Percentiles rank a stretch among this genome's conserved stretches.
phyloP scores from a whole-genome alignment of 2,329 filamentous ascomycete species.

The Lachnellula subtilissima region DNA sequence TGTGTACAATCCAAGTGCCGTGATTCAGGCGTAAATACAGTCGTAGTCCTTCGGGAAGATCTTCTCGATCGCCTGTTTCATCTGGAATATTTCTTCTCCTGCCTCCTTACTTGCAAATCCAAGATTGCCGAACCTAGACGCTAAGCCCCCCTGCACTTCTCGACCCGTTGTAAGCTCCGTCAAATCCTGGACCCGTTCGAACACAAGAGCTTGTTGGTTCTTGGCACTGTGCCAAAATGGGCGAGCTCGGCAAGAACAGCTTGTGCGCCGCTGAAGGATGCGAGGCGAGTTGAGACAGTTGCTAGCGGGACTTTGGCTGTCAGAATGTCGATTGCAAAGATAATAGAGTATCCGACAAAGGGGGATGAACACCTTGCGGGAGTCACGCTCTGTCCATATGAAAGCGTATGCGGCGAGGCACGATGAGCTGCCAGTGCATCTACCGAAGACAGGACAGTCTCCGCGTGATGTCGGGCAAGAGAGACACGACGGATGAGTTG shows the following conservation, averaged over 20 bases:
- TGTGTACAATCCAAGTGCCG: not conserved
- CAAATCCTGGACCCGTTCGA: conserved; percentile 22
- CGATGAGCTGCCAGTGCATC: conserved; percentile 38
- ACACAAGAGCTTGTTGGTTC: conserved; percentile 35
- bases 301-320: conserved; percentile 53
- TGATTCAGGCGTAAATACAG: conserved; percentile 24
- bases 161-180: conserved; percentile 10
- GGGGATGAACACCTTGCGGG: conserved; percentile 46
- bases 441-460: conserved; percentile 45
- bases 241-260: conserved; percentile 52
- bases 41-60: conserved; percentile 38
- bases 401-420: conserved; percentile 3
- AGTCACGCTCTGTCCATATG: not conserved
- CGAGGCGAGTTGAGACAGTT: conserved; percentile 47
- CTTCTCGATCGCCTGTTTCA: conserved; percentile 26
- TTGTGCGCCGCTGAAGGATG: conserved; percentile 49
- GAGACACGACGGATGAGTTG: conserved; percentile 42
- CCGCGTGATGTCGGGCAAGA: conserved; percentile 48
- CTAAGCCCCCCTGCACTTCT: conserved; percentile 7
- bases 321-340: conserved; percentile 62
- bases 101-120: conserved; percentile 1
- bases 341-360: conserved; percentile 56
- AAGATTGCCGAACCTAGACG: conserved; percentile 10
- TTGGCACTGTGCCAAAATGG: conserved; percentile 54
- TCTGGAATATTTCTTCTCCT: conserved; percentile 17